Conservation (phyloP, 176 grass and related monocot species). For the Zoysia japonica region DNA sequence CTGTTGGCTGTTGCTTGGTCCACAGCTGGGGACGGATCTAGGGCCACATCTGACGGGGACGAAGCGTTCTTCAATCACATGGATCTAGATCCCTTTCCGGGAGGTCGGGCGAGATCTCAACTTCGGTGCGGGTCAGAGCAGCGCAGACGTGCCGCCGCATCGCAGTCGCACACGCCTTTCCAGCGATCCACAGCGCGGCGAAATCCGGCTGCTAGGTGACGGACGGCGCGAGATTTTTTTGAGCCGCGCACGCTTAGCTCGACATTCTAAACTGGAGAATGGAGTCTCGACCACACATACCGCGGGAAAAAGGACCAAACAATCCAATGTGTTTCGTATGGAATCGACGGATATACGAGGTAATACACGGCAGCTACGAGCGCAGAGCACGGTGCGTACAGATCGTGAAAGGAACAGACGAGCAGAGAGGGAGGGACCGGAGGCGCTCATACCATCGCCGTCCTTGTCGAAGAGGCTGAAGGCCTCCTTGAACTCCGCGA, state of each 20-base stretch:
- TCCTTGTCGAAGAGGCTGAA: slow-evolving; percentile 97
- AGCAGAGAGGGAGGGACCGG: background rate
- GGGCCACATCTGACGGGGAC: slow-evolving; percentile 13
- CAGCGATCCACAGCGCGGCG: background rate
- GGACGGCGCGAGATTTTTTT: background rate
- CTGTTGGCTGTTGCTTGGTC: background rate
- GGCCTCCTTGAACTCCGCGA: slow-evolving; percentile 93
- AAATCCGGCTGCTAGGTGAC: background rate
- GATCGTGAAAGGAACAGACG: background rate
- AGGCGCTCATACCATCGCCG: slow-evolving; percentile 54
- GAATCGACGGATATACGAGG: background rate
- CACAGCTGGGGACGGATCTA: slow-evolving; percentile 24
- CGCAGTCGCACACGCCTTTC: background rate
- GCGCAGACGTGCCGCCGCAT: slow-evolving; percentile 28
- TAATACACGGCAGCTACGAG: background rate
- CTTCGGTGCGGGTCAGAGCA: background rate
- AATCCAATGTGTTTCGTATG: background rate
- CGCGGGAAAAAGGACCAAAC: background rate
- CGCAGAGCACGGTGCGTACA: background rate
- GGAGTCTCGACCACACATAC: background rate
- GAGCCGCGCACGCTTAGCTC: background rate
- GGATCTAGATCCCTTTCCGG: slow-evolving; percentile 19
- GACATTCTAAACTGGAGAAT: background rate
- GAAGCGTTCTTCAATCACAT: slow-evolving; percentile 19
- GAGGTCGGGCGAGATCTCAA: slow-evolving; percentile 17